A percentile compares a stretch with the other conserved stretches of the same genome.
Conservation (phyloP, 2,329 filamentous ascomycete species). For the Colletotrichum truncatum region DNA sequence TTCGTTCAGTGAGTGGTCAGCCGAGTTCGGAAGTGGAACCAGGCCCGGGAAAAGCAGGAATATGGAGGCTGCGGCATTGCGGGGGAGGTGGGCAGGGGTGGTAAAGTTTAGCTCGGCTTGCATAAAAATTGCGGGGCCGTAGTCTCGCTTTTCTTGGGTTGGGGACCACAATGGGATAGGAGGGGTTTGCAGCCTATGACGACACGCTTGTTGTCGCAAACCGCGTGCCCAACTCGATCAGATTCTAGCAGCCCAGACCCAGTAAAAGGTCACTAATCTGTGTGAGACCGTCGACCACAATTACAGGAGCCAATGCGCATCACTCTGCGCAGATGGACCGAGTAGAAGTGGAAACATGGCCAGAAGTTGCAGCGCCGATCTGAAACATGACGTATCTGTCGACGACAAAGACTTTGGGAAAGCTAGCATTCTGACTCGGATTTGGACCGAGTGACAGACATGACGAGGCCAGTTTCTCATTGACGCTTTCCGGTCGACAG, state of each 20-base stretch:
- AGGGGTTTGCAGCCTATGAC: slow-evolving; percentile 9
- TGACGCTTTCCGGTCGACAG: not conserved
- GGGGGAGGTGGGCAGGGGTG: not conserved
- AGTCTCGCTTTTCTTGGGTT: not conserved
- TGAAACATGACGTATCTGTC: slow-evolving; percentile 25
- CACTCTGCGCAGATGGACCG: not conserved
- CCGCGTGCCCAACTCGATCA: not conserved
- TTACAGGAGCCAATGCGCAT: slow-evolving; percentile 1
- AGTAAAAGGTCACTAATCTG: slow-evolving; percentile 9
- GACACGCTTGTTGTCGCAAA: slow-evolving; percentile 6
- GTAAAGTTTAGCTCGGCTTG: slow-evolving; percentile 18
- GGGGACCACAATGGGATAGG: not conserved
- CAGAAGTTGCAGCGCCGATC: not conserved
- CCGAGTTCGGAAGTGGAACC: not conserved
- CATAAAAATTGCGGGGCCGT: slow-evolving; percentile 15
- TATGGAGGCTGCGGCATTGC: not conserved
- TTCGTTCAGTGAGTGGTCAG: not conserved
- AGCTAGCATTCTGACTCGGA: not conserved
- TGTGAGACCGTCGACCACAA: not conserved
- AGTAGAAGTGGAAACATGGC: not conserved
- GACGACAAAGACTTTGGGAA: not conserved
- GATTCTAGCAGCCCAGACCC: not conserved
- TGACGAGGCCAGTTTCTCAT: not conserved
- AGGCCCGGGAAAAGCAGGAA: slow-evolving; percentile 8
- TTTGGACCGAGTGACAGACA: not conserved